Conservation (phyloP, 352 stramenopile species). For the Globisporangium rhizosaccharum region DNA sequence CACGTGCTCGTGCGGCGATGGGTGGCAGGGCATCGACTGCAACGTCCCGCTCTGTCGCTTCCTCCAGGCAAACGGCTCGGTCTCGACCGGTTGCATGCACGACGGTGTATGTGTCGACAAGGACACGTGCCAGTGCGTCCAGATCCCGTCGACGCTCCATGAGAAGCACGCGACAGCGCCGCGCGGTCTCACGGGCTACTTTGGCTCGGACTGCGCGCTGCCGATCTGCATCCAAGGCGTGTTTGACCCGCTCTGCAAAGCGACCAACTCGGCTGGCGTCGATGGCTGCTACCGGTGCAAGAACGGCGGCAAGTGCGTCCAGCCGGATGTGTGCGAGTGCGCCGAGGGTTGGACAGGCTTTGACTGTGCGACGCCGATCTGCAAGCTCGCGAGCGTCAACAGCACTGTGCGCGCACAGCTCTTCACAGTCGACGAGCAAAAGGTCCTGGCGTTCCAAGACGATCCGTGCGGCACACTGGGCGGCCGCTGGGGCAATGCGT, state of each 20-base stretch:
- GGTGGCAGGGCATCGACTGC: constrained; percentile 93
- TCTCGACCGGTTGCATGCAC: constrained; percentile 86
- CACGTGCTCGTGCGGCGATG: constrained; percentile 89
- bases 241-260: constrained; percentile 89
- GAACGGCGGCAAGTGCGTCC: constrained; percentile 91
- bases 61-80: constrained; percentile 45
- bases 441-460: constrained; percentile 89
- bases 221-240: constrained; percentile 94
- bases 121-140: constrained; percentile 91
- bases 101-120: constrained; percentile 90
- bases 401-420: constrained; percentile 77
- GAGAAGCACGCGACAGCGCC: constrained; percentile 66
- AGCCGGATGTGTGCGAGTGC: constrained; percentile 89
- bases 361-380: constrained; percentile 92
- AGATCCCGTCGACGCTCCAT: constrained; percentile 81
- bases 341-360: constrained; percentile 91
- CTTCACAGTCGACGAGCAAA: constrained; percentile 92
- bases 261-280: constrained; percentile 25
- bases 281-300: constrained; percentile 94
- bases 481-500: constrained; percentile 67
- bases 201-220: constrained; percentile 91
- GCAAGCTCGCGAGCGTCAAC: constrained; percentile 49
- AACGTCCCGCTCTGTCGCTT: constrained; percentile 91
- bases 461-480: constrained; percentile 91
- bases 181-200: constrained; percentile 88